Evolutionary conservation across 805 yeast genomes (phyloP), one percentile per base, ranked within the genome.

Genomic region (Cyberlindnera maclurae): DNA sequence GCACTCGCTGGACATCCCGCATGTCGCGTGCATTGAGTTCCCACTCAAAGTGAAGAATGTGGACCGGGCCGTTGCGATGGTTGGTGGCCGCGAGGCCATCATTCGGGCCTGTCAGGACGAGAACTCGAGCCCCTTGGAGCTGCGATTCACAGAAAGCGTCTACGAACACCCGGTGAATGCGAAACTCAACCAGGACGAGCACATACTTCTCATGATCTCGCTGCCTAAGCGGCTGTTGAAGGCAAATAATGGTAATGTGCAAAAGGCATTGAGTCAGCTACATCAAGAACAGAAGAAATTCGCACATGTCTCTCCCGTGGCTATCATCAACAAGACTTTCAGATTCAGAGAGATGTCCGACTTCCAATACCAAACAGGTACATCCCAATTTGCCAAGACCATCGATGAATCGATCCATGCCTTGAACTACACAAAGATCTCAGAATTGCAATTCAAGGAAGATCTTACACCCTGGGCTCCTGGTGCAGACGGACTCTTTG

Each of bases 261-360:
- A 63, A 31, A 66, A 70, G 36, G 64, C 76, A 15, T 49, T 69
- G 11, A 50, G 58, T 38, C 49, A 63, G 4, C 33, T 64, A 20
- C 54, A 55, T 24, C 24, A 40, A 33, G 52, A 34, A 15, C 52
- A 70, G 38, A 55, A 61, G n/a, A 51, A 59, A 11, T 48, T 62
- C 4, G 67, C 71, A 36, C 60, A 60, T 17, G 68, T 74, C 2
- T 67, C 68, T 33, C 90, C 95, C 0, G 70, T 74, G 4, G 88
- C 81, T 0, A 71, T 86, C 15, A 67, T 87, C 15, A 76, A 77
- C 49, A 71, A 76, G 41, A 81, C 80, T 13, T 80, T 78, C 52
- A 72, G 82, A 45, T 90, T 90, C 58, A 73, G 96, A 49, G 86
- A 84, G 46, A 75, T 88, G 70, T 79, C 90, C 0, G 97, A 89